Evolutionary conservation across 345 rosid species (phyloP).

Genomic region (Populus davidiana): DNA sequence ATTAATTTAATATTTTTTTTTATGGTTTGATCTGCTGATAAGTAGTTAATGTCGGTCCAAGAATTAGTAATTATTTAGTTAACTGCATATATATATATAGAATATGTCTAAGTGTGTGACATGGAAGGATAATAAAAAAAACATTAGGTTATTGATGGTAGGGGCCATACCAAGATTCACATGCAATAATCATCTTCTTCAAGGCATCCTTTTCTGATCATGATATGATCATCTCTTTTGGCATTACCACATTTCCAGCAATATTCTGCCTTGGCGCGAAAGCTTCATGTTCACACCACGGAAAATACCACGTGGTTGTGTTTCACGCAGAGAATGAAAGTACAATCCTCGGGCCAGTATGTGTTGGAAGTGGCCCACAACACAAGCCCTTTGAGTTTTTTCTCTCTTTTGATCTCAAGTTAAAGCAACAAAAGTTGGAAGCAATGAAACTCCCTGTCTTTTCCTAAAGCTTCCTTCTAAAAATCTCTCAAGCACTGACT

Average conservation of each 20-base stretch:
- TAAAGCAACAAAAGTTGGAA: conserved; percentile 36
- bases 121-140: not conserved
- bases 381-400: conserved; percentile 33
- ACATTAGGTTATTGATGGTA: not conserved
- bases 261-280: conserved; percentile 23
- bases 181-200: conserved; percentile 16
- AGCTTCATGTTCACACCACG: conserved; percentile 16
- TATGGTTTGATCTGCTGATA: not conserved
- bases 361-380: conserved; percentile 33
- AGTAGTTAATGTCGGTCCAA: not conserved
- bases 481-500: conserved; percentile 22
- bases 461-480: conserved; percentile 29
- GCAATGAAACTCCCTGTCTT: conserved; percentile 27
- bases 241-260: conserved; percentile 26
- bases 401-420: conserved; percentile 37
- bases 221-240: conserved; percentile 37
- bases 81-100: not conserved
- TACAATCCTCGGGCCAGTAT: not conserved
- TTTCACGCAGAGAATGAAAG: conserved; percentile 14
- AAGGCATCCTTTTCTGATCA: conserved; percentile 20
- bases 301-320: not conserved
- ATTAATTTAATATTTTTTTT: not conserved
- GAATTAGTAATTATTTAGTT: not conserved
- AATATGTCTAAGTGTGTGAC: not conserved
- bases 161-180: conserved; percentile 26